Conservation (phyloP, 352 stramenopile species). For the Phytopythium kandeliae region DNA sequence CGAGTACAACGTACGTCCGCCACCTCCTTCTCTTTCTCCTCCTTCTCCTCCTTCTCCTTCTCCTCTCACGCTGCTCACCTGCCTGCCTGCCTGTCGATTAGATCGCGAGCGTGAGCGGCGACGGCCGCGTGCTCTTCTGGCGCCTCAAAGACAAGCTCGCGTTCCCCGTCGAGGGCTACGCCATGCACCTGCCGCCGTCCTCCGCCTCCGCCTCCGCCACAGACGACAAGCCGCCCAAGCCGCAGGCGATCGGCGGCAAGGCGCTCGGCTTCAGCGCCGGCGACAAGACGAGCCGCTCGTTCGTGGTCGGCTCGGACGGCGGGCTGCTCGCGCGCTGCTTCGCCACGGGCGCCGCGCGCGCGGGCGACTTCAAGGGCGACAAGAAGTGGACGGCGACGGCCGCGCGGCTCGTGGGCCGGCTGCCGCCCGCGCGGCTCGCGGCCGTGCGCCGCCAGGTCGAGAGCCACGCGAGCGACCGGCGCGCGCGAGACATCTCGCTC, state of each 20-base stretch:
- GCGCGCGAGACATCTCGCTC: constrained; percentile 61
- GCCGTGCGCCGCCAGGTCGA: constrained; percentile 68
- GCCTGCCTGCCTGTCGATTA: constrained; percentile 6
- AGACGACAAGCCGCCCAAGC: constrained; percentile 1
- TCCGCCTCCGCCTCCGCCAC: constrained; percentile 7
- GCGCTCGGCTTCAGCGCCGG: constrained; percentile 52
- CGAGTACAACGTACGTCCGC: constrained; percentile 57
- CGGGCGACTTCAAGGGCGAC: constrained; percentile 62
- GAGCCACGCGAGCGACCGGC: constrained; percentile 49
- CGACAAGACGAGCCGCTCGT: constrained; percentile 67
- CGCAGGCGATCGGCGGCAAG: constrained; percentile 52
- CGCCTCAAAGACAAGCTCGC: constrained; percentile 81
- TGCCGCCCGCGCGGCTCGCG: constrained; percentile 34
- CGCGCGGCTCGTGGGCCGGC: constrained; percentile 46
- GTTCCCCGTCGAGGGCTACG: constrained; percentile 81
- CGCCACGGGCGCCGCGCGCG: constrained; percentile 38
- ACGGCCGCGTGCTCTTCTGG: constrained; percentile 87
- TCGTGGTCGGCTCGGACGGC: constrained; percentile 74
- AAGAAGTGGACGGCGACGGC: constrained; percentile 79
- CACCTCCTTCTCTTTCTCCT: neutral
- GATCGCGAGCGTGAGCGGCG: constrained; percentile 72
- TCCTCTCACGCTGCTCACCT: neutral
- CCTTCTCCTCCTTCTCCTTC: neutral
- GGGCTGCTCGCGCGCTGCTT: constrained; percentile 64
- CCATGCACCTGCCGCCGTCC: constrained; percentile 41